These are phyloP conservation scores for Neurospora crassa DNA, from an alignment of 2,329 filamentous ascomycete genomes.

Conservation along the genomic window DNA sequence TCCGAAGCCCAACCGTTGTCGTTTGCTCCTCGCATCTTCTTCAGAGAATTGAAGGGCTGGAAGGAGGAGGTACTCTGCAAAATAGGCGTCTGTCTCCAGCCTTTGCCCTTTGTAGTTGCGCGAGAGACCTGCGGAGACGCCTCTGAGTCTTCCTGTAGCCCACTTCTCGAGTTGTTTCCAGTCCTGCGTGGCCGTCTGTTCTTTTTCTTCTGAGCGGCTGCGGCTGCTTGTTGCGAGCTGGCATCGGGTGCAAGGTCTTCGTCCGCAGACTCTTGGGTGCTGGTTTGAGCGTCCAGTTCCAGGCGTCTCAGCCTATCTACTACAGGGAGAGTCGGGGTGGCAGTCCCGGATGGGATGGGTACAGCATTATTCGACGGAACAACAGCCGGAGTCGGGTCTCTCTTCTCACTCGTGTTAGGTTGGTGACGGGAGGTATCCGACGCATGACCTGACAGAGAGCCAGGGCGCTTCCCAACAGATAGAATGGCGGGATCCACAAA, in stretches of 20 bases:
- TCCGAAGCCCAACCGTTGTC: constrained; percentile 92
- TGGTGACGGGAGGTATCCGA: constrained; percentile 15
- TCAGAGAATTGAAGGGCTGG: constrained; percentile 53
- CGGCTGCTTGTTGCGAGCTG: constrained; percentile 16
- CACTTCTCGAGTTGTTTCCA: constrained; percentile 19
- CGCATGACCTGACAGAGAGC: constrained; percentile 12
- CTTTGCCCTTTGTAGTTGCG: constrained; percentile 33
- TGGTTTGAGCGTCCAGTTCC: constrained; percentile 11
- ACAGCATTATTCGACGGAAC: constrained; percentile 10
- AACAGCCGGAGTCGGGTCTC: constrained; percentile 20
- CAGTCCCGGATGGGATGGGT: constrained; percentile 4
- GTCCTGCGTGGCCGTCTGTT: constrained; percentile 23
- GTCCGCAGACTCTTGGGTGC: constrained; percentile 9
- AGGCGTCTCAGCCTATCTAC: constrained; percentile 17
- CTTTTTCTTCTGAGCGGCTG: constrained; percentile 20
- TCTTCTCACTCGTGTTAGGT: constrained; percentile 24
- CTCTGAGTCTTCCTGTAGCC: constrained; percentile 20
- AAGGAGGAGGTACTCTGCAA: constrained; percentile 51
- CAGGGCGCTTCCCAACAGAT: constrained; percentile 47
- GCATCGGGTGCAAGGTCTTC: constrained; percentile 14
- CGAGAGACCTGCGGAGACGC: constrained; percentile 13
- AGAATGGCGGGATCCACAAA: constrained; percentile 81
- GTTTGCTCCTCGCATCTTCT: constrained; percentile 34
- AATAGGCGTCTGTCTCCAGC: constrained; percentile 52
- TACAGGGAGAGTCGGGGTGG: constrained; percentile 14